A percentile compares a stretch with the other conserved stretches of the same genome.
Conservation (phyloP, 345 rosid species). For the Alliaria petiolata region DNA sequence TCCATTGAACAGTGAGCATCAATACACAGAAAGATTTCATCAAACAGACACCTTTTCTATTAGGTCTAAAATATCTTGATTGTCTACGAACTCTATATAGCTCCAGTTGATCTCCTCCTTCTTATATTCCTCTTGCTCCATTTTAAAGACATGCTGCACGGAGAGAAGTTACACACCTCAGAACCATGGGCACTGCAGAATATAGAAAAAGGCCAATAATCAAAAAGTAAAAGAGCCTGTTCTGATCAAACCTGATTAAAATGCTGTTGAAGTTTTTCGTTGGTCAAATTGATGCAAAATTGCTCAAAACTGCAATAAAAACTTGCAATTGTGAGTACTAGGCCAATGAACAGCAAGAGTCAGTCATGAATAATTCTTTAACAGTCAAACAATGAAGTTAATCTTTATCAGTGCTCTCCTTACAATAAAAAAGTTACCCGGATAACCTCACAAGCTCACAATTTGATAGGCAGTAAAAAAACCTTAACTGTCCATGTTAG, state of each 20-base stretch:
- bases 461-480: neutral
- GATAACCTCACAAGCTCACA: conserved; percentile 13
- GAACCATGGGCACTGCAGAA: conserved; percentile 17
- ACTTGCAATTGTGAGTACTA: neutral
- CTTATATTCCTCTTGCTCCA: conserved; percentile 99
- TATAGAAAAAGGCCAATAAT: conserved; percentile 16
- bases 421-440: neutral
- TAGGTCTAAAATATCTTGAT: conserved; percentile 89
- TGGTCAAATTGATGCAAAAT: conserved; percentile 97
- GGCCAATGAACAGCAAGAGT: conserved; percentile 9
- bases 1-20: conserved; percentile 1
- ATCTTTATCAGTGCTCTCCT: conserved; percentile 3
- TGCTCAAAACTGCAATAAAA: conserved; percentile 92
- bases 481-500: neutral
- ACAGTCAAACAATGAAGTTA: conserved; percentile 14
- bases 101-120: conserved; percentile 99
- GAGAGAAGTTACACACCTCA: conserved; percentile 23
- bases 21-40: conserved; percentile 12
- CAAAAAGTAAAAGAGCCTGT: neutral
- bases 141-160: conserved; percentile 95
- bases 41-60: conserved; percentile 71
- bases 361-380: neutral
- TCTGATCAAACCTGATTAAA: conserved; percentile 84
- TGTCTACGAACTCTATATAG: conserved; percentile 97
- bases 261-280: conserved; percentile 98